These are phyloP conservation scores for Truncatella angustata DNA, from an alignment of 2,329 filamentous ascomycete species.

Conservation along the genomic window DNA sequence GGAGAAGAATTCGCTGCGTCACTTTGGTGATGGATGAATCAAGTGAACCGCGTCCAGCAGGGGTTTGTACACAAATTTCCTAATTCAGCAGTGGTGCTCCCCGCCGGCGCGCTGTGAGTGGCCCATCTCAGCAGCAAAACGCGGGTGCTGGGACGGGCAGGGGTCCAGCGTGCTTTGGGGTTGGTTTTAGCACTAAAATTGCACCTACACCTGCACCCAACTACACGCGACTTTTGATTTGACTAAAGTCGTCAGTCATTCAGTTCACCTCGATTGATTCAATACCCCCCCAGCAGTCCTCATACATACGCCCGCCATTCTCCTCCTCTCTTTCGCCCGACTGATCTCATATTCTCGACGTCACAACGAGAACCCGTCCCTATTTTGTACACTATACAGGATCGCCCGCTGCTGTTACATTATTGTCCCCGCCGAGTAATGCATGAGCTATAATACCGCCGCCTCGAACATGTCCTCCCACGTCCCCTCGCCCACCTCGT, in stretches of 20 bases:
- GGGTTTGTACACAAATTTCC: constrained; percentile 9
- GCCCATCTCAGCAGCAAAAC: neutral
- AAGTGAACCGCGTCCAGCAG: neutral
- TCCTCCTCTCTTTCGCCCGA: neutral
- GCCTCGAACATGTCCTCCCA: constrained; percentile 11
- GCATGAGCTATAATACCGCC: constrained; percentile 1
- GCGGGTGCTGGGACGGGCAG: constrained; percentile 2
- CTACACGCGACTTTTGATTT: constrained; percentile 3
- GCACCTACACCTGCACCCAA: neutral
- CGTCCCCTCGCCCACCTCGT: constrained; percentile 9
- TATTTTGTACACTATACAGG: too few species aligned
- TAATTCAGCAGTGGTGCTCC: neutral
- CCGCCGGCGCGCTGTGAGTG: constrained; percentile 10
- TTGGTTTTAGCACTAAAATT: neutral
- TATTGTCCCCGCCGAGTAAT: neutral
- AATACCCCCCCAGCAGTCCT: too few species aligned
- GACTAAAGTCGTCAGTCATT: neutral
- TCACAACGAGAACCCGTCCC: constrained; percentile 2
- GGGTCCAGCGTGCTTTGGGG: constrained; percentile 1
- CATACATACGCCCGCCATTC: neutral
- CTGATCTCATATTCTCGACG: constrained; percentile 1
- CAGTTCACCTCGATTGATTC: neutral
- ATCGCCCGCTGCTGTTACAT: too few species aligned
- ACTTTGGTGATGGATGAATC: constrained; percentile 9
- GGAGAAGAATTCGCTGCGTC: constrained; percentile 6